These are phyloP conservation scores for Podospora pseudocomata DNA, from an alignment of 495 filamentous ascomycete species.

Conservation along the genomic window DNA sequence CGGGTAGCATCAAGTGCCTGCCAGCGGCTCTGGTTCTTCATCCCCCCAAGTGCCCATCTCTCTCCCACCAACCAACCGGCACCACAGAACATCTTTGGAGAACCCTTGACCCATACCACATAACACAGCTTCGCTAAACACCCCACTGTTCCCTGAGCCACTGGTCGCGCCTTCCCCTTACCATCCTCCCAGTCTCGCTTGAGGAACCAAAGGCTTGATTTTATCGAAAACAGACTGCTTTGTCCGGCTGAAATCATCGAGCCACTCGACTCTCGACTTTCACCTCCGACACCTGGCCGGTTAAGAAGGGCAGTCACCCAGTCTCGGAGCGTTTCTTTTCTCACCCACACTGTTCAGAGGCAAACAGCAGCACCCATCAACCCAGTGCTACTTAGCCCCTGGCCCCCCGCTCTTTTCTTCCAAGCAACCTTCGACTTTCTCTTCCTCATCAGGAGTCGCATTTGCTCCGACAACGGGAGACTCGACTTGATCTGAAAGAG, in stretches of 20 bases:
- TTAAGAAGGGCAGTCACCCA: conserved; percentile 18
- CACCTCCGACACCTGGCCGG: conserved; percentile 19
- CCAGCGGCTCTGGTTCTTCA: conserved; percentile 18
- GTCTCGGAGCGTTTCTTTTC: conserved; percentile 16
- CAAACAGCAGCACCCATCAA: conserved; percentile 7
- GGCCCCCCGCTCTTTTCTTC: conserved; percentile 1
- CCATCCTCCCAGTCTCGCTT: conserved; percentile 23
- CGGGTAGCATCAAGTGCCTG: conserved; percentile 20
- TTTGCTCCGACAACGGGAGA: neutral
- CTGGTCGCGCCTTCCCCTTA: conserved; percentile 16
- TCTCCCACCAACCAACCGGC: conserved; percentile 26
- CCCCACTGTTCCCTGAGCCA: conserved; percentile 20
- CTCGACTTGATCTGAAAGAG: neutral
- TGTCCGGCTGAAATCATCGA: conserved; percentile 31
- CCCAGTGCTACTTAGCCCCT: conserved; percentile 1
- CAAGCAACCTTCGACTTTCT: neutral
- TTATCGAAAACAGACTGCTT: conserved; percentile 22
- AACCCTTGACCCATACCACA: conserved; percentile 30
- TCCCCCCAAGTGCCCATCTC: conserved; percentile 16
- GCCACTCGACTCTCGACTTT: conserved; percentile 21
- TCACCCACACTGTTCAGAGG: conserved; percentile 9
- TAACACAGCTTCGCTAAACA: conserved; percentile 29
- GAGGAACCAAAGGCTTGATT: conserved; percentile 18
- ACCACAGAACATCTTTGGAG: conserved; percentile 17
- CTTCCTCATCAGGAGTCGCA: neutral